Percentiles rank a stretch among this genome's conserved stretches.
Evolutionary conservation across 1,139 yeast species (phyloP).

Genomic region (Diutina siamensis): DNA sequence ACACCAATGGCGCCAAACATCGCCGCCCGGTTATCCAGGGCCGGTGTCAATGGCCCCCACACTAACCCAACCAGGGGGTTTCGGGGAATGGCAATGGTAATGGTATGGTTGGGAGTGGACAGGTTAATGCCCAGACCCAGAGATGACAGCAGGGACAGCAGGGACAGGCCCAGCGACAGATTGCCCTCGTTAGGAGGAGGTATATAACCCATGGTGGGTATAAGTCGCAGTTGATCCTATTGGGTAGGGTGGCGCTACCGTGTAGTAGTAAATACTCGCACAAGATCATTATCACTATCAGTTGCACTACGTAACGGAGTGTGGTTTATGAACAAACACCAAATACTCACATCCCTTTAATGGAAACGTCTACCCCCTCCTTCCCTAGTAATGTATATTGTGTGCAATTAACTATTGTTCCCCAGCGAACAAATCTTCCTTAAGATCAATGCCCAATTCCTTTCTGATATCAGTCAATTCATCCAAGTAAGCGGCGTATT

Average conservation of each 20-base stretch:
- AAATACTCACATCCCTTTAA: no score
- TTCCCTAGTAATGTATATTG: no score
- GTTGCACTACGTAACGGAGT: no score
- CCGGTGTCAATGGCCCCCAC: constrained; percentile 5
- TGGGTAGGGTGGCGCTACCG: background rate
- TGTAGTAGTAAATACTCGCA: background rate
- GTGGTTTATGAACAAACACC: no score
- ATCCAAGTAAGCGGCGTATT: constrained; percentile 90
- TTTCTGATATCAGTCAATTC: constrained; percentile 87
- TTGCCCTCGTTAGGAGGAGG: constrained; percentile 2
- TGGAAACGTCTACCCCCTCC: no score
- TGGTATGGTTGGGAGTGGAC: background rate
- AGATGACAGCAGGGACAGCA: background rate
- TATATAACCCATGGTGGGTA: constrained; percentile 3
- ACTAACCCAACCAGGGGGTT: constrained; percentile 5
- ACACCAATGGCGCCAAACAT: background rate
- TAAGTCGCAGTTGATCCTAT: background rate
- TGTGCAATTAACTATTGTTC: constrained; percentile 7
- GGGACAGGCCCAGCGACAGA: background rate
- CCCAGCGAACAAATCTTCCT: constrained; percentile 67
- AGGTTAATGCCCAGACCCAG: background rate
- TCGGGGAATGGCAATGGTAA: constrained; percentile 3
- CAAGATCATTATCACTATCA: no score
- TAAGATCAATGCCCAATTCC: constrained; percentile 88
- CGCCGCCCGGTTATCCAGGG: constrained; percentile 3